Base-by-base conservation (phyloP, 768 basidiomycete genomes). In the Pleurotus sapidus region DNA sequence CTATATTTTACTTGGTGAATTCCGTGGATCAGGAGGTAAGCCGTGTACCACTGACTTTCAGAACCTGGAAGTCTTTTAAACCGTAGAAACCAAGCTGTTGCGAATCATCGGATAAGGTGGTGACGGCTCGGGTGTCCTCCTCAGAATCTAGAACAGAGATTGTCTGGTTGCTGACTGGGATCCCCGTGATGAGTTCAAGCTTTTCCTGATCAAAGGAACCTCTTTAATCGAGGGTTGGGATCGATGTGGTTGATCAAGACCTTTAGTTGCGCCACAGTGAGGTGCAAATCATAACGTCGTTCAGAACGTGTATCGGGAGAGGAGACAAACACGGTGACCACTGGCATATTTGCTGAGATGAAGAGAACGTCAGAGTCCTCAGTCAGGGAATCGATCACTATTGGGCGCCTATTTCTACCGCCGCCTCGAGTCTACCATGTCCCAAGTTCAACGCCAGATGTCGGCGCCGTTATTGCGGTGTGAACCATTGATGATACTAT, bases 251-350 rank as follows among this genome's bases (percentile, higher is more conserved):
- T 42, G 48, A 61, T 47, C 50, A 42, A 42, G 42, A 93, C 94
- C 84, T 97, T 98, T 62, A 98, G 86, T 63, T 90, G 82, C 37
- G 78, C 79, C 49, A 98, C 78, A 0, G 90, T 88, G 27, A 86
- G 73, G 60, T 86, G 82, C 23, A 86, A 82, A 64, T 95, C 91
- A 60, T 93, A 84, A 0, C 90, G 83, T 47, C 96, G 84, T 72
- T 98, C 96, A 0, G 93, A 93, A 61, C 84, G 88, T 1, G 95
- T 96, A 67, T 97, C 93, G 5, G 87, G 88, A 7, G 95, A 98
- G 11, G 83, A 69, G 5, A 98, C 87, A 62, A 86, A 94, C 45
- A 97, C 74, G 54, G 82, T 89, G 46, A 93, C 76, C 56, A 73
- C 70, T 25, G 51, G 4, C 51, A 54, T 54, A 3, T 45, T 45